Conservation (phyloP, 805 yeast species). For the Deakozyma indianensis region DNA sequence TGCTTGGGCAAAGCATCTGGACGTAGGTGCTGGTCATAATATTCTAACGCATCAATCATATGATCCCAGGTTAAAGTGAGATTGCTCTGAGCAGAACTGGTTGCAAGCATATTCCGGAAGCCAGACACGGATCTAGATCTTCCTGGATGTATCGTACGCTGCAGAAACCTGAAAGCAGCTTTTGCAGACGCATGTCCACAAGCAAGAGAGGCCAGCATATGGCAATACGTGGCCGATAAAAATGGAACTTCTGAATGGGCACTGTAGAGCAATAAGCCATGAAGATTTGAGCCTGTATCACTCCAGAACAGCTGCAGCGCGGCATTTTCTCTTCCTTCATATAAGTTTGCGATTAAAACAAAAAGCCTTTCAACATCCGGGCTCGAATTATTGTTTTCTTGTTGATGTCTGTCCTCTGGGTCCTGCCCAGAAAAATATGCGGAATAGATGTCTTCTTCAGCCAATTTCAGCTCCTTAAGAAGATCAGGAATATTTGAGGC, state of each 20-base stretch:
- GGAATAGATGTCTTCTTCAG: conserved; percentile 24
- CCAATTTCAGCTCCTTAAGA: conserved; percentile 23
- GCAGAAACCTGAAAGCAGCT: background rate
- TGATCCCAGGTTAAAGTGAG: background rate
- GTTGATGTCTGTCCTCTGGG: background rate
- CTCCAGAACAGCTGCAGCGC: background rate
- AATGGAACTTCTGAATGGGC: conserved; percentile 1
- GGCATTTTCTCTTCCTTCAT: background rate
- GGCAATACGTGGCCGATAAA: background rate
- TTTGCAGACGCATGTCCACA: background rate
- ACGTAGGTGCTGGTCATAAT: background rate
- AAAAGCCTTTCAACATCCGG: background rate
- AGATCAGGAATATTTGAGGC: conserved; percentile 24
- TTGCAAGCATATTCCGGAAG: background rate
- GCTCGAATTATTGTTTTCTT: background rate
- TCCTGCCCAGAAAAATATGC: conserved; percentile 11
- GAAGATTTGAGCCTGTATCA: background rate
- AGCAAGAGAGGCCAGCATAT: background rate
- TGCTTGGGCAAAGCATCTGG: background rate
- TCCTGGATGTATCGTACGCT: background rate
- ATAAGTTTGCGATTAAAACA: background rate
- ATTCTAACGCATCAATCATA: conserved; percentile 1
- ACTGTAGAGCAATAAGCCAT: background rate
- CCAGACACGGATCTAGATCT: background rate
- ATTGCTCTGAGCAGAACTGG: background rate